Base-by-base conservation (phyloP, 1,284 basidiomycete genomes). In the Pyrrhoderma noxium region DNA sequence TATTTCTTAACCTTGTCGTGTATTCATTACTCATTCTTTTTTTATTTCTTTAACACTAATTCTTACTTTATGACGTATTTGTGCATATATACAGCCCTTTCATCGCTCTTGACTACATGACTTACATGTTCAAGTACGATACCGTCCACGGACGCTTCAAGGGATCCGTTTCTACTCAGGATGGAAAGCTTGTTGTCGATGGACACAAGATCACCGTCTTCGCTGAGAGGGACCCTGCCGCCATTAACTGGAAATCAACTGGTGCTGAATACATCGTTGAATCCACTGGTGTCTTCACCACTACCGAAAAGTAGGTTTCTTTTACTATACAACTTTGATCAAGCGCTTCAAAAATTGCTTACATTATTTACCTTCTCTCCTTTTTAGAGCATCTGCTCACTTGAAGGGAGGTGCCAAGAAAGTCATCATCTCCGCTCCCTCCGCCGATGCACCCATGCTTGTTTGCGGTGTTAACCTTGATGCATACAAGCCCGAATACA, bases 61-160 rank as follows among this genome's bases (percentile, higher is more conserved):
- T 45, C 9, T 49, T 31, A 38, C n/a, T 38, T 37, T 40, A 52
- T 51, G 19, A 38, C n/a, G 8, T 19, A 25, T 18, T 13, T 21
- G 35, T 43, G 31, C 35, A 45, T 37, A 39, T 36, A 37, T 25
- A 31, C 57, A 89, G 86, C 74, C 93, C 93, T 56, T 97, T 96
- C 85, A 95, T 96, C 64, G 85, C 92, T 70, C 85, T 95, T 61
- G 82, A 88, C 8, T 96, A 96, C 82, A 94, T 95, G 87, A 85
- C 92, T 68, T 97, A 99, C 85, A 96, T 99, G 94, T 96, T 98
- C 90, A 98, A 97, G 81, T 98, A 88, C 70, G 95, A 98, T 72
- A 93, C 93, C 57, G 93, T 94, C 64, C 95, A 99, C 78, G 92
- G 95, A 59, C 84, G 87, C 70, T 99, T 89, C 85, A 85, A 92